Evolutionary conservation across 352 stramenopile species (phyloP).

Genomic region (Globisporangium sylvaticum): DNA sequence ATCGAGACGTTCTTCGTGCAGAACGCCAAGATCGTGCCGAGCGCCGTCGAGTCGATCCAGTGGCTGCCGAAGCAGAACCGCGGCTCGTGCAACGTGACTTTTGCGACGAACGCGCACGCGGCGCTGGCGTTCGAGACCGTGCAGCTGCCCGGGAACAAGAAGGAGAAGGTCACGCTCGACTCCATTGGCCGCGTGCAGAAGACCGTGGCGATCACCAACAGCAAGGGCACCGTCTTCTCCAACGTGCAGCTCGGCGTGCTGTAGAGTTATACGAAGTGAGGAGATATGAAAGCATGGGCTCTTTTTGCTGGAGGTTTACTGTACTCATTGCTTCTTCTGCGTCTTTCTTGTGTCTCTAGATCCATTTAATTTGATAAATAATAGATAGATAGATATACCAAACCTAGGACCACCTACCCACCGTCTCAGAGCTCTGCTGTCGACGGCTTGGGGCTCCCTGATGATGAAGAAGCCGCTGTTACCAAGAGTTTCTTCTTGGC

Average conservation of each 20-base stretch:
- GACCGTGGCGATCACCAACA: constrained; percentile 53
- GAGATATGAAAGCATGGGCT: not conserved
- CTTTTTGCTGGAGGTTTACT: not conserved
- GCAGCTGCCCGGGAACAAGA: constrained; percentile 27
- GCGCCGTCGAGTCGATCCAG: constrained; percentile 57
- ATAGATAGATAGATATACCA: constrained; percentile 17
- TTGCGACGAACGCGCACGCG: constrained; percentile 59
- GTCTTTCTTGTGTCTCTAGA: not conserved
- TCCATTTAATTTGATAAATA: constrained; percentile 17
- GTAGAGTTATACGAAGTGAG: constrained; percentile 11
- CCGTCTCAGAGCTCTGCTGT: constrained; percentile 26
- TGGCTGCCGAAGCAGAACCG: constrained; percentile 61
- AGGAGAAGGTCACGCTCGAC: constrained; percentile 39
- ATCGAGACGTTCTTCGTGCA: constrained; percentile 72
- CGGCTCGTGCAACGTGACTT: constrained; percentile 71
- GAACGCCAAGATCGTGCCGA: constrained; percentile 57
- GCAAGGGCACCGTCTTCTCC: constrained; percentile 65
- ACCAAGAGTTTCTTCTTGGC: constrained; percentile 64
- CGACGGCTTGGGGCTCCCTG: constrained; percentile 20
- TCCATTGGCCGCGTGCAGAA: constrained; percentile 71
- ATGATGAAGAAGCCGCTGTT: not conserved
- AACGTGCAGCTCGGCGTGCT: constrained; percentile 51
- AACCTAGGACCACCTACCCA: not conserved
- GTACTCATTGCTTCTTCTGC: not conserved
- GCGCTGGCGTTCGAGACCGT: constrained; percentile 61